phyloP scores from a whole-genome alignment of 768 basidiomycete species.

The Tephrocybe rancida region DNA sequence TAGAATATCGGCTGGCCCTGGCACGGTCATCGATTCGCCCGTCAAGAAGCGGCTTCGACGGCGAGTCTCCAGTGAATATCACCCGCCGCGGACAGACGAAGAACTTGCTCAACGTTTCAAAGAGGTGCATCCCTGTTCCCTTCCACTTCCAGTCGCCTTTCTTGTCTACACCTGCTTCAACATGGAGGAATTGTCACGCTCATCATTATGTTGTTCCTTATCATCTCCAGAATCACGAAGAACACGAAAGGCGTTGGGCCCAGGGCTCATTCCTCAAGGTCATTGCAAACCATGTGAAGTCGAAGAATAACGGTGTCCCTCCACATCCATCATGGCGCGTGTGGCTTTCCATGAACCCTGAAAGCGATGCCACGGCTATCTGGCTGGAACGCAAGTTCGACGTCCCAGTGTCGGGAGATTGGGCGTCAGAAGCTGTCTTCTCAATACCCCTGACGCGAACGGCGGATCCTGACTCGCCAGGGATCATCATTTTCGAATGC shows the following conservation, averaged over 20 bases:
- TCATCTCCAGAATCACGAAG: slow-evolving; percentile 62
- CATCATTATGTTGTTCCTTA: slow-evolving; percentile 18
- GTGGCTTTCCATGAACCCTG: slow-evolving; percentile 78
- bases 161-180: slow-evolving; percentile 15
- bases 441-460: slow-evolving; percentile 51
- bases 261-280: slow-evolving; percentile 66
- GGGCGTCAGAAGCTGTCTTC: slow-evolving; percentile 62
- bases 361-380: slow-evolving; percentile 75
- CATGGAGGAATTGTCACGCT: slow-evolving; percentile 18
- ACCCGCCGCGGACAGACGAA: slow-evolving; percentile 60
- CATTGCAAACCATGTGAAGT: slow-evolving; percentile 41
- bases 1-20: slow-evolving; percentile 26
- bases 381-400: slow-evolving; percentile 82
- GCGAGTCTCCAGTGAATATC: slow-evolving; percentile 47
- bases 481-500: slow-evolving; percentile 75
- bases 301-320: slow-evolving; percentile 27
- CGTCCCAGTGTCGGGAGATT: slow-evolving; percentile 62
- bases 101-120: slow-evolving; percentile 66
- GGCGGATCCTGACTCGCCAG: slow-evolving; percentile 48
- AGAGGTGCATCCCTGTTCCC: slow-evolving; percentile 52
- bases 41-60: slow-evolving; percentile 42
- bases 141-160: slow-evolving; percentile 13
- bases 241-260: slow-evolving; percentile 75
- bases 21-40: slow-evolving; percentile 21
- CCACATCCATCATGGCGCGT: slow-evolving; percentile 53